Base-by-base conservation (phyloP, 805 yeast species). In the Kodamaea sagamina region DNA sequence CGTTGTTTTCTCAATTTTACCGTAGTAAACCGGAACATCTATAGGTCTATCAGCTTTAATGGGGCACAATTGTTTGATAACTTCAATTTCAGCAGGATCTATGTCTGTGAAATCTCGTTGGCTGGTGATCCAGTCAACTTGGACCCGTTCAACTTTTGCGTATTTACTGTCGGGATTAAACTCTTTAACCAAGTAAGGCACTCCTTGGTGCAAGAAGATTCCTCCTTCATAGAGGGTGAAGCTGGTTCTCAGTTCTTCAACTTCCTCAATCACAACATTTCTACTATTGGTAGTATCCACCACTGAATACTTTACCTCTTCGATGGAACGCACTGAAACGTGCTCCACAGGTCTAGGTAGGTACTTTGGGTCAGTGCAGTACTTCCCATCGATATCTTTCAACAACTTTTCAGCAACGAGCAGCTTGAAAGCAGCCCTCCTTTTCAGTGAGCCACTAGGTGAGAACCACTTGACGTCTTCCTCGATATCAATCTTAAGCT, bases 41-140 rank as follows among this genome's bases (percentile, higher is more conserved):
- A 59, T 28, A 26, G 58, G 49, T 34, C 52, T 17, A 46, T 55
- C 48, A 52, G 58, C 65, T 34, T 68, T 71, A 32, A 79, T 71
- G 0, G 62, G 63, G 13, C 61, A 63, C 13, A 84, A 59, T 4
- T 85, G 77, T 43, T 86, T 68, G 3, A 85, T 76, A 43, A 70
- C 62, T 52, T 85, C 89, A 40, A 84, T 82, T 53, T 82, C 82
- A 16, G 74, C 61, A 0, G 99, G 97, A 59, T 93, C 98, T 6
- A 93, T 86, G 62, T 93, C 95, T 0, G 97, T 88, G 54, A 76
- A 93, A 61, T 93, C 99, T 43, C 99, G 70, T 58, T 92, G 98
- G 36, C 76, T 75, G 0, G 99, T 93, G 1, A 80, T 75, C 98
- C 98, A 93, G 50, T 92, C 96, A 11, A 93, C 99, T 54, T 84